A percentile compares a stretch with the other conserved stretches of the same genome.
These are phyloP conservation scores for Cercospora brassicicola DNA, from an alignment of 2,329 filamentous ascomycete species.

Conservation along the genomic window DNA sequence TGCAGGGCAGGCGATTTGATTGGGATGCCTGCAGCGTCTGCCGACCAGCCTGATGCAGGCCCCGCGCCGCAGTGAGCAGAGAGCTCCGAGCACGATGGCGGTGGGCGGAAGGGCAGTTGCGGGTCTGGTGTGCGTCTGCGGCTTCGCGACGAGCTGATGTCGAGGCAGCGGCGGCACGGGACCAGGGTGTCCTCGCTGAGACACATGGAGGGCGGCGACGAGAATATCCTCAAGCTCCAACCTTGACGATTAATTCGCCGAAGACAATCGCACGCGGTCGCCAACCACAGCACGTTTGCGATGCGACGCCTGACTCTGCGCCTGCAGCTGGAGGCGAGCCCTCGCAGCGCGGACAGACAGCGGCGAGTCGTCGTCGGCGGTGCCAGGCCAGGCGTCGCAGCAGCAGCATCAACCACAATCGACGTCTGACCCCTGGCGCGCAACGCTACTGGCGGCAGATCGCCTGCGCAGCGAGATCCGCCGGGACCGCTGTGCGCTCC, in stretches of 20 bases:
- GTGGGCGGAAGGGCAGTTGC: neutral
- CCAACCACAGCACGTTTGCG: neutral
- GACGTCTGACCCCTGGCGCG: neutral
- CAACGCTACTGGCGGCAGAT: neutral
- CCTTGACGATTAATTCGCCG: constrained; percentile 2
- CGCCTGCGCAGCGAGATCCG: neutral
- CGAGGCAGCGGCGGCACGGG: neutral
- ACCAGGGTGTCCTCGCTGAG: constrained; percentile 13
- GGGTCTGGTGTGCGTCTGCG: neutral
- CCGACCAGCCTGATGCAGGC: neutral
- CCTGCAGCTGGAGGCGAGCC: neutral
- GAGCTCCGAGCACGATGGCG: neutral
- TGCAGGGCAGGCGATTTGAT: neutral
- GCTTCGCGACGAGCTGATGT: constrained; percentile 7
- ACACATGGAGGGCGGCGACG: constrained; percentile 5
- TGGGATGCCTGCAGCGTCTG: neutral
- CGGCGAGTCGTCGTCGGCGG: constrained; percentile 1
- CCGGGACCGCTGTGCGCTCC: neutral
- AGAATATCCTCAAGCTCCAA: neutral
- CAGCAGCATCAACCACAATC: neutral
- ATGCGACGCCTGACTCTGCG: neutral
- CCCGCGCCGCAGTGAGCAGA: neutral
- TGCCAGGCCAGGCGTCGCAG: neutral
- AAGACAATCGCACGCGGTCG: neutral
- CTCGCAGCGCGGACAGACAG: neutral